Evolutionary conservation across 805 yeast species (phyloP).

Genomic region (Pichia occidentalis): DNA sequence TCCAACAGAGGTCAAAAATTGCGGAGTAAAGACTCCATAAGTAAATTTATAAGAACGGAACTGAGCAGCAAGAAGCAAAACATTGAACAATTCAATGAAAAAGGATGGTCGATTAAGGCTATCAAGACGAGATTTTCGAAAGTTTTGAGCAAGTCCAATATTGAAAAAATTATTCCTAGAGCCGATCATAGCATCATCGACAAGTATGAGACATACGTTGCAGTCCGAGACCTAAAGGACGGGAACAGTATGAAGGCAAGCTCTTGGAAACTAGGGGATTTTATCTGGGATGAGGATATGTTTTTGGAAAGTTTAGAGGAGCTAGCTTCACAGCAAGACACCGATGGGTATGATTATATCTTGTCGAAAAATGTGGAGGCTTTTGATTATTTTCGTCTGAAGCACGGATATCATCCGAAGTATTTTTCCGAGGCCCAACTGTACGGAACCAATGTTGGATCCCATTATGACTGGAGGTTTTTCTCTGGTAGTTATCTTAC

Average conservation of each 20-base stretch:
- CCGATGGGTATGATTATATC: constrained; percentile 11
- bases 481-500: constrained; percentile 26
- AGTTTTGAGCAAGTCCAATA: constrained; percentile 7
- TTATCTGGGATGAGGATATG: constrained; percentile 13
- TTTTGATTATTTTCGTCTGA: constrained; percentile 12
- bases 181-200: not conserved
- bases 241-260: constrained; percentile 5
- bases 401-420: constrained; percentile 23
- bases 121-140: constrained; percentile 3
- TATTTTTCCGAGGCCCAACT: constrained; percentile 39
- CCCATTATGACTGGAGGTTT: constrained; percentile 44
- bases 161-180: constrained; percentile 11
- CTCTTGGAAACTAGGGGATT: constrained; percentile 11
- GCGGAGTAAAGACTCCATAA: constrained; percentile 11
- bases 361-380: constrained; percentile 7
- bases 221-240: constrained; percentile 1
- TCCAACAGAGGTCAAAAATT: constrained; percentile 14
- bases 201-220: constrained; percentile 3
- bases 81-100: constrained; percentile 12
- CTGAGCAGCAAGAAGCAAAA: constrained; percentile 9
- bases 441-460: constrained; percentile 30
- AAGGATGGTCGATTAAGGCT: constrained; percentile 19
- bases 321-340: not conserved
- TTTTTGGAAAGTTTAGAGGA: constrained; percentile 7
- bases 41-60: constrained; percentile 17